phyloP scores from a whole-genome alignment of 768 basidiomycete genomes.

The Lactarius sanguifluus region DNA sequence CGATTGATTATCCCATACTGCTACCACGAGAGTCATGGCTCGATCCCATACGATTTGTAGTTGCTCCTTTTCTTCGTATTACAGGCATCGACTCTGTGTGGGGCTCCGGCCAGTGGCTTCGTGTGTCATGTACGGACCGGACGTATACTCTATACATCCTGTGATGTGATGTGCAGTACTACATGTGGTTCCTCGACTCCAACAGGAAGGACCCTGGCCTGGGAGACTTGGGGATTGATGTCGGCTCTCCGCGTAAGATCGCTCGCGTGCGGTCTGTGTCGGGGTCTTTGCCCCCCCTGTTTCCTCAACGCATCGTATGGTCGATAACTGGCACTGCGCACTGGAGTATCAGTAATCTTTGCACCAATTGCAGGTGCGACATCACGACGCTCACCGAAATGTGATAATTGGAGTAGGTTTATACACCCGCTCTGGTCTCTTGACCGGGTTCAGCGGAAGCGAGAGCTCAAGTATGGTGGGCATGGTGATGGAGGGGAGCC shows the following conservation, averaged over 20 bases:
- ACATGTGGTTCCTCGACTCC: no score
- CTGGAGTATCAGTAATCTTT: constrained; percentile 15
- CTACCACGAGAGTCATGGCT: no score
- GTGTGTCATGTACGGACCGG: no score
- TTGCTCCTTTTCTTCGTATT: no score
- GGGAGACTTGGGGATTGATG: no score
- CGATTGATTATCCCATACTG: no score
- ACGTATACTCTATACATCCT: no score
- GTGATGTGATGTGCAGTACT: no score
- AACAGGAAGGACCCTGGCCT: no score
- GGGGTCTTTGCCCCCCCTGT: constrained; percentile 87
- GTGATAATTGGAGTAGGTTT: constrained; percentile 68
- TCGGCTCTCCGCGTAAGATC: constrained; percentile 63
- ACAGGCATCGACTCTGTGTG: no score
- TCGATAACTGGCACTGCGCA: constrained; percentile 82
- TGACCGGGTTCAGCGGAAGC: constrained; percentile 61
- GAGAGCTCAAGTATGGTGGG: constrained; percentile 70
- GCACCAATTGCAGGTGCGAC: background rate
- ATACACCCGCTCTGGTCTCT: constrained; percentile 56
- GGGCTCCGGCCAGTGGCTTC: no score
- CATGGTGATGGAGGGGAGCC: constrained; percentile 54
- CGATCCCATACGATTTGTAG: no score
- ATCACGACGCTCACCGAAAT: constrained; percentile 50
- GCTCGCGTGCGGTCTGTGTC: constrained; percentile 74
- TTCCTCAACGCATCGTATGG: constrained; percentile 90